These are phyloP conservation scores for Boletus sp. DNA, from an alignment of 768 basidiomycete genomes.

Conservation along the genomic window DNA sequence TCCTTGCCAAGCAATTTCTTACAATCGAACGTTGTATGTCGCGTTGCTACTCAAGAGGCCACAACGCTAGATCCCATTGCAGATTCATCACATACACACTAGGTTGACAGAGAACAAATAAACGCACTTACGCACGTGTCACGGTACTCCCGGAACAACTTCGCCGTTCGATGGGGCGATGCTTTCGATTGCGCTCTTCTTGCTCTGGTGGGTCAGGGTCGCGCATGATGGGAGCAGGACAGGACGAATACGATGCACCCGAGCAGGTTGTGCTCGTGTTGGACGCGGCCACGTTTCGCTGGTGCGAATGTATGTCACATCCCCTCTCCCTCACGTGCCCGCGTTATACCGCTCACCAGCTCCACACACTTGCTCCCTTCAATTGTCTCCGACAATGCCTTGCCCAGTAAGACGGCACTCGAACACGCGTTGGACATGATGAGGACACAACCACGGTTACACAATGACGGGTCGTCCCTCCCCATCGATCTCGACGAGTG, in stretches of 20 bases:
- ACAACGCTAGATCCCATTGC: too few species aligned
- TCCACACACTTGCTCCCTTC: constrained; percentile 24
- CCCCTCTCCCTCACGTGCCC: neutral
- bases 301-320: constrained; percentile 27
- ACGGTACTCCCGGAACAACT: constrained; percentile 66
- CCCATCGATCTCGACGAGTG: constrained; percentile 73
- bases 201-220: constrained; percentile 70
- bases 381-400: constrained; percentile 67
- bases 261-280: constrained; percentile 75
- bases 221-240: constrained; percentile 44
- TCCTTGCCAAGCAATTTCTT: too few species aligned
- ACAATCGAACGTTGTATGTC: too few species aligned
- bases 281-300: constrained; percentile 38
- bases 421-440: constrained; percentile 71
- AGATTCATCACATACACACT: too few species aligned
- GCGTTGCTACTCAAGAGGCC: too few species aligned
- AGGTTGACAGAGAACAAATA: too few species aligned
- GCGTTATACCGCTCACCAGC: constrained; percentile 1
- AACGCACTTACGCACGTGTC: too few species aligned
- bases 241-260: constrained; percentile 56
- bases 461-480: constrained; percentile 79
- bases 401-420: constrained; percentile 72
- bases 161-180: constrained; percentile 83
- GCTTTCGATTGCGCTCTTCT: constrained; percentile 76
- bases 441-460: constrained; percentile 72